Conservation (phyloP, 2,329 filamentous ascomycete species). For the Drechslerella coelobrocha region DNA sequence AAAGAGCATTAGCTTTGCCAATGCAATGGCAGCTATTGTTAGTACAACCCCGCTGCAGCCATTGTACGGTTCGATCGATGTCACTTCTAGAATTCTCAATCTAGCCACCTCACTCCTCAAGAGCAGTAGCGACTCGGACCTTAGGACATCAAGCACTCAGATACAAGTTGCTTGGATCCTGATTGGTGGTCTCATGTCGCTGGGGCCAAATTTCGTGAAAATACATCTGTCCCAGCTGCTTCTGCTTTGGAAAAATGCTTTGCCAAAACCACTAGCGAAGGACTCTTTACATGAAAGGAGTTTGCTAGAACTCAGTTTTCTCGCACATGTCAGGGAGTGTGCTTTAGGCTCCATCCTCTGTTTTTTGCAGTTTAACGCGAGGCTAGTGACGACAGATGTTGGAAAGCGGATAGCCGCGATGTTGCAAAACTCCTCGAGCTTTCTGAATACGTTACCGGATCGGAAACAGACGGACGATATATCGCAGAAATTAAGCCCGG, state of each 20-base stretch:
- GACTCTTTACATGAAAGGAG: constrained; percentile 86
- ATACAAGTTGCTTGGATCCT: constrained; percentile 98
- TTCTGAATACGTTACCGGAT: constrained; percentile 78
- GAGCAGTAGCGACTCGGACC: constrained; percentile 85
- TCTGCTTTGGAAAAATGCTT: constrained; percentile 93
- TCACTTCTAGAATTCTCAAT: constrained; percentile 87
- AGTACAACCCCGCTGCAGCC: constrained; percentile 88
- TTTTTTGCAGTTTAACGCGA: constrained; percentile 91
- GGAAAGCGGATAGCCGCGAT: constrained; percentile 90
- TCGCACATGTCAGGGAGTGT: constrained; percentile 93
- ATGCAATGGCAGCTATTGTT: constrained; percentile 86
- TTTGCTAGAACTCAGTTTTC: constrained; percentile 85
- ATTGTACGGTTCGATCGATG: constrained; percentile 91
- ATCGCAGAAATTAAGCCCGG: constrained; percentile 79
- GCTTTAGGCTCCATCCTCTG: constrained; percentile 88
- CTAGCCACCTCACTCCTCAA: constrained; percentile 93
- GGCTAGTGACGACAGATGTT: constrained; percentile 88
- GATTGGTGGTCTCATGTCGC: constrained; percentile 93
- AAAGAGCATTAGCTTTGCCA: constrained; percentile 86
- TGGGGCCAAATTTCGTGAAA: constrained; percentile 98
- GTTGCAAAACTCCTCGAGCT: constrained; percentile 91
- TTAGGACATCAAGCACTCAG: constrained; percentile 89
- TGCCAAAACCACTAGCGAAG: constrained; percentile 91
- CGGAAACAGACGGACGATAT: constrained; percentile 89
- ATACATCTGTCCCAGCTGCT: constrained; percentile 94